phyloP scores from a whole-genome alignment of 1,284 basidiomycete species.

The Leccinum solheimii region DNA sequence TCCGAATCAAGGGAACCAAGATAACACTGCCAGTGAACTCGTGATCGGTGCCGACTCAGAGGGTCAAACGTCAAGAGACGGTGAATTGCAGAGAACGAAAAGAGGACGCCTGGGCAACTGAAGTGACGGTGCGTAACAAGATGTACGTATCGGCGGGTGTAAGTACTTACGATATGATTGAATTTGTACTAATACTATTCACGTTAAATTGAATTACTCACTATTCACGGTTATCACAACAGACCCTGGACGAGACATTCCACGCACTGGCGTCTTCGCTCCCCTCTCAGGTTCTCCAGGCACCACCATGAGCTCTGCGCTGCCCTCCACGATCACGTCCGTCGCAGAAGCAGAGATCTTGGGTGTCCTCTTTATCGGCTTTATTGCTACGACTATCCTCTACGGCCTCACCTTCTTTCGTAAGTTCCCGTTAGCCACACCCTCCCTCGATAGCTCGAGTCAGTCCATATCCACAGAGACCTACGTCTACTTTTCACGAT shows the following conservation, averaged over 20 bases:
- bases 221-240: neutral
- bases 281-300: neutral
- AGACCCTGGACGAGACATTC: neutral
- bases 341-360: conserved; percentile 34
- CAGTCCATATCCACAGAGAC: conserved; percentile 29
- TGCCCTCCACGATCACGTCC: conserved; percentile 7
- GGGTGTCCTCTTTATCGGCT: conserved; percentile 39
- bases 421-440: conserved; percentile 21
- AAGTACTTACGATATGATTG: no score
- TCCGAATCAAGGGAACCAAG: no score
- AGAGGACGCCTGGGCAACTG: no score
- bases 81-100: no score
- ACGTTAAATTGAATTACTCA: no score
- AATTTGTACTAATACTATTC: neutral
- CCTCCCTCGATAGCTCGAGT: neutral
- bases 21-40: no score
- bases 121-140: no score
- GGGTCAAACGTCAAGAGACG: no score
- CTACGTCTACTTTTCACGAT: conserved; percentile 43
- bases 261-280: neutral
- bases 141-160: no score
- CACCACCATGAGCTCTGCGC: conserved; percentile 19
- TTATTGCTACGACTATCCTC: conserved; percentile 38
- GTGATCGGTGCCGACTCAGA: no score
- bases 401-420: conserved; percentile 48